These are phyloP conservation scores for Sphaerulina musiva DNA, from an alignment of 2,329 filamentous ascomycete species.

Conservation along the genomic window DNA sequence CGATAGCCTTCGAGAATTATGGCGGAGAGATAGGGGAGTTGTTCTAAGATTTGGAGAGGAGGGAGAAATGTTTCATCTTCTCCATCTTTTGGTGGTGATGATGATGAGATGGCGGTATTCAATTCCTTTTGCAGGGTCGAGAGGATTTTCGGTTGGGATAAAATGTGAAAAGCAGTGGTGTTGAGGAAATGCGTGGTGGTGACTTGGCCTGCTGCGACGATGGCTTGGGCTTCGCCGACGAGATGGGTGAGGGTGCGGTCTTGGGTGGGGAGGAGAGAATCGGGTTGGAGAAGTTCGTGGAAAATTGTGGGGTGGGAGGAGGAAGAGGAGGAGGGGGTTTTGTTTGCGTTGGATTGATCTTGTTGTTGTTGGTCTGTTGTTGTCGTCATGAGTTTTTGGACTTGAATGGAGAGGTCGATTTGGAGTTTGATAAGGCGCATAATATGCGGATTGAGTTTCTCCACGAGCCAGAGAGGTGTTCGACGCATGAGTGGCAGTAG, in stretches of 20 bases:
- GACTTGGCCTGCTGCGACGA: constrained; percentile 44
- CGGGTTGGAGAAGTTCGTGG: not conserved
- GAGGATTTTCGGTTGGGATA: constrained; percentile 32
- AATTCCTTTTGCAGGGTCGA: constrained; percentile 38
- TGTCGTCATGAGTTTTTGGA: constrained; percentile 6
- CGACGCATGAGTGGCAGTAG: constrained; percentile 7
- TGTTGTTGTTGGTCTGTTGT: constrained; percentile 1
- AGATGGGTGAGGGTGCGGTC: constrained; percentile 6
- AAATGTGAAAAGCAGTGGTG: constrained; percentile 38
- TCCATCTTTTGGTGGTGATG: too few species aligned
- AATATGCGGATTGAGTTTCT: constrained; percentile 9
- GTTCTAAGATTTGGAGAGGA: constrained; percentile 9
- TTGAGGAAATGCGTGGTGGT: constrained; percentile 41
- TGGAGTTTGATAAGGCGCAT: constrained; percentile 13
- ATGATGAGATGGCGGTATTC: constrained; percentile 1
- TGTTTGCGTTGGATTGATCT: not conserved
- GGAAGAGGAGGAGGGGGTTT: too few species aligned
- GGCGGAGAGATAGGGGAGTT: constrained; percentile 19
- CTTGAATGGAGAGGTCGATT: constrained; percentile 8
- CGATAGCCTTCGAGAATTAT: constrained; percentile 20
- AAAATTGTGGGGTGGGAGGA: constrained; percentile 12
- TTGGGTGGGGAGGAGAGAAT: not conserved
- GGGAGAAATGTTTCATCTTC: not conserved
- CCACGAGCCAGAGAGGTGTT: constrained; percentile 11
- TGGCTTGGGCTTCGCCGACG: constrained; percentile 36